Evolutionary conservation across 495 filamentous ascomycete genomes (phyloP), one percentile per base, ranked within the genome.

Genomic region (Staphylotrichum tortipilum): DNA sequence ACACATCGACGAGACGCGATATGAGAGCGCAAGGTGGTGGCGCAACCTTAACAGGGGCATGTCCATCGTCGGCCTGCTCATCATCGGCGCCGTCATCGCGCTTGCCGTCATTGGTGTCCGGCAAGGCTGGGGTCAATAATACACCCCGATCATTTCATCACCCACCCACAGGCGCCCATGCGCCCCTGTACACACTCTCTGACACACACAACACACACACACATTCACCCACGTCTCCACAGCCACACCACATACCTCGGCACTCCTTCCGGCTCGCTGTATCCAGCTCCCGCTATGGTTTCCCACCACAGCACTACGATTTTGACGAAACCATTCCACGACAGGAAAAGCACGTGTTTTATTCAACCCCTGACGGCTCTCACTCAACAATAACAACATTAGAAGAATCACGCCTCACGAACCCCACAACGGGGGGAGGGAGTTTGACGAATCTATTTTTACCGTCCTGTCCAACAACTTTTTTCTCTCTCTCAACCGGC

Each of bases 1-100:
- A 59, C 23, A 57, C 30, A 34, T 80, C 19, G 82, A 88, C 54
- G 78, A 82, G 41, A 72, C 73, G 33, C 75, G 78, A 42, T 88
- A 86, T 61, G 76, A 86, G 57, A 95, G 88, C 61, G 88, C 88
- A 11, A 76, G 79, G 31, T 96, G 91, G 89, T 97, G 92, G 92
- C 78, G 92, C 50, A 85, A 79, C 50, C 73, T 96, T 38, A 98
- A 98, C 66, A 82, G 89, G 35, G 77, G 82, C 59, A 90, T 98
- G 88, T 81, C 82, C 44, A 67, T 86, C 34, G 58, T 94, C 40
- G 92, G 92, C 14, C 61, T 92, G 12, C 68, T 85, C 48, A 78
- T 98, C 28, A 78, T 95, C 48, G 80, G 79, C 46, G 80, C 83
- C 22, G 75, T 95, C 49, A 78, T 91, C 53, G 75, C 73, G 15